phyloP scores from a whole-genome alignment of 2,329 filamentous ascomycete genomes.

The Fusarium floridanum region DNA sequence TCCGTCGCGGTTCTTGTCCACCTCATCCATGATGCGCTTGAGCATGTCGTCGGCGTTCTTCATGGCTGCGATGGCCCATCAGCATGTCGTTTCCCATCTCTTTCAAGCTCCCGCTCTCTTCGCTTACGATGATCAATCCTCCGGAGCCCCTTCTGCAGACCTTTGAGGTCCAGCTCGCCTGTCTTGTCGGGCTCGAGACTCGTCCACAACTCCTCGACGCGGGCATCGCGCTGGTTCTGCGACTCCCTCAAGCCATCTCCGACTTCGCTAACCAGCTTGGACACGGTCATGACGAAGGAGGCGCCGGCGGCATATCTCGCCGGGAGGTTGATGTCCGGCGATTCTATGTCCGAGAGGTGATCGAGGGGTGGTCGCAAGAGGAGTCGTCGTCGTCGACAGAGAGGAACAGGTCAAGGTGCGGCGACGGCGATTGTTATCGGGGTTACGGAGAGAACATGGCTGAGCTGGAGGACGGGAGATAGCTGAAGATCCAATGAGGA shows the following conservation, averaged over 20 bases:
- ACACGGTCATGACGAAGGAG: constrained; percentile 51
- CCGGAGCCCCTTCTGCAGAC: constrained; percentile 84
- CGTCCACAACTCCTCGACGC: constrained; percentile 87
- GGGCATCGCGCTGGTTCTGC: constrained; percentile 81
- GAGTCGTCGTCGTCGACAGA: constrained; percentile 1
- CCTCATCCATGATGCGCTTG: constrained; percentile 80
- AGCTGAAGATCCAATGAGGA: constrained; percentile 21
- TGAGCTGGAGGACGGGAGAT: constrained; percentile 22
- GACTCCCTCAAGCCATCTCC: constrained; percentile 80
- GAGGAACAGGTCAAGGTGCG: constrained; percentile 8
- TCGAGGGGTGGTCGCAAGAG: constrained; percentile 5
- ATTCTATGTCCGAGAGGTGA: constrained; percentile 14
- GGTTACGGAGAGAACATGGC: constrained; percentile 43
- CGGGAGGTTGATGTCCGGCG: constrained; percentile 18
- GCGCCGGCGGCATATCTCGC: constrained; percentile 52
- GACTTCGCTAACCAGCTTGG: constrained; percentile 65
- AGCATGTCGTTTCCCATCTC: constrained; percentile 34
- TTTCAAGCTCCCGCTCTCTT: constrained; percentile 46
- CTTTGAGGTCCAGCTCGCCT: constrained; percentile 86
- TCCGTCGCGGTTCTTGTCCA: constrained; percentile 89
- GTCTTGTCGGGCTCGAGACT: constrained; percentile 82
- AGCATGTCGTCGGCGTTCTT: constrained; percentile 94
- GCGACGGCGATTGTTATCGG: constrained; percentile 11
- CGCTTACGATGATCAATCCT: constrained; percentile 90
- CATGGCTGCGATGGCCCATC: constrained; percentile 63